phyloP scores from a whole-genome alignment of 2,329 filamentous ascomycete species.

The Ascomycota sp. region DNA sequence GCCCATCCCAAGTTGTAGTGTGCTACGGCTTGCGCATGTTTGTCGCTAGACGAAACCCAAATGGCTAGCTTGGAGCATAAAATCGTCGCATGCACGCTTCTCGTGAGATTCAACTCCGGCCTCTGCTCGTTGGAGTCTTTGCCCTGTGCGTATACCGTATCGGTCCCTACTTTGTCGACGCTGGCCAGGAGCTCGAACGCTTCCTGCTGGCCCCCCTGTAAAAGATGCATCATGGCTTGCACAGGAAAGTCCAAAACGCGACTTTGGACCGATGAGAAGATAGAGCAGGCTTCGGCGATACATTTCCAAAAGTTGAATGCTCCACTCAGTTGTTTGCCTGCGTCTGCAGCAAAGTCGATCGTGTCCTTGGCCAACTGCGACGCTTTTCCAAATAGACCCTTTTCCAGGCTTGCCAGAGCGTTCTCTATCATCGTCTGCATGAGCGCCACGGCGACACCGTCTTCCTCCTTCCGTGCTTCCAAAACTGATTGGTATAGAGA shows the following conservation, averaged over 20 bases:
- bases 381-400: constrained; percentile 72
- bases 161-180: constrained; percentile 40
- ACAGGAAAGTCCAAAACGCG: constrained; percentile 42
- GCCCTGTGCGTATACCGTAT: constrained; percentile 22
- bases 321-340: constrained; percentile 38
- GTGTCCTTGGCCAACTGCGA: constrained; percentile 48
- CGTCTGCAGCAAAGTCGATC: constrained; percentile 43
- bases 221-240: constrained; percentile 32
- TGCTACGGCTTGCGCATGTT: constrained; percentile 80
- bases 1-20: constrained; percentile 96
- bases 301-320: constrained; percentile 95
- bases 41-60: constrained; percentile 47
- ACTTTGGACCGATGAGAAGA: constrained; percentile 63
- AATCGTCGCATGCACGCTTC: constrained; percentile 51
- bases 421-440: constrained; percentile 77
- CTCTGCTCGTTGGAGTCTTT: constrained; percentile 25
- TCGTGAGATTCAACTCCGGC: constrained; percentile 28
- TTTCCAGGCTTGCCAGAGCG: constrained; percentile 56
- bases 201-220: constrained; percentile 30
- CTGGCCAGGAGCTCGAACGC: constrained; percentile 44
- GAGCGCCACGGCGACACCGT: constrained; percentile 71
- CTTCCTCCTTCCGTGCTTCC: constrained; percentile 45
- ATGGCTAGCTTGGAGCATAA: constrained; percentile 78
- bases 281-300: constrained; percentile 67
- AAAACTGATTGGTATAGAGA: constrained; percentile 57